Evolutionary conservation across 805 yeast species (phyloP), one percentile per base, ranked within the genome.

Genomic region (Yarrowia sp.): DNA sequence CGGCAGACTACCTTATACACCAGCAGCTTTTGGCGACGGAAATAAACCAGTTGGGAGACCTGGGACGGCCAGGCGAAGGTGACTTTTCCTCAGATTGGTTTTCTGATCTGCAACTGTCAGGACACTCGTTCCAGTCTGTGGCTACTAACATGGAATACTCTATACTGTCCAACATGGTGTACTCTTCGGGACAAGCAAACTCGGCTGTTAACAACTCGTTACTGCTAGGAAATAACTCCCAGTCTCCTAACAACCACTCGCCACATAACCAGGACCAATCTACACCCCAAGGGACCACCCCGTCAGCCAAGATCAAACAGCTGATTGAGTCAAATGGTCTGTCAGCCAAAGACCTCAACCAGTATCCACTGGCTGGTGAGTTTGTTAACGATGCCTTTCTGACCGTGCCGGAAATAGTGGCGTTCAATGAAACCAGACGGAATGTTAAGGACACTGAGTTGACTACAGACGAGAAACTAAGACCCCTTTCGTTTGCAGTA

Each of bases 71-170:
- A 14, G 61, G 61, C 36, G 65, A 62, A 14, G 32, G 30, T 2
- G 59, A 62, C 32, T 62, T 52, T 12, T 38, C 41, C 30, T 30
- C 62, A 30, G 66, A 63, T 28, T 63, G 66, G 66, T 35, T 52
- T n/a, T 36, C 64, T 6, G 66, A 63, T 44, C 44, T 54, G 14
- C 63, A 41, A 28, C 38, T 58, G 7, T 58, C 63, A 1, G 51
- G 51, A 9, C 63, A 58, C 17, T 43, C 49, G 41, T 74, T 76
- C 66, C 74, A 76, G 52, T 72, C 77, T 11, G 61, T 72, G n/a
- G 72, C 77, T 4, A 73, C 76, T 12, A 73, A 75, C 61, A 68
- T 71, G 66, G 79, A 77, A 64, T 77, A 75, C 68, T 70, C 72
- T 22, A 71, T 75, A 11, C 66, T 77, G 44, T 70, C 77, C 38